Percentiles rank a stretch among this genome's conserved stretches.
phyloP scores from a whole-genome alignment of 805 yeast species.

The Suhomyces xylopsoci region DNA sequence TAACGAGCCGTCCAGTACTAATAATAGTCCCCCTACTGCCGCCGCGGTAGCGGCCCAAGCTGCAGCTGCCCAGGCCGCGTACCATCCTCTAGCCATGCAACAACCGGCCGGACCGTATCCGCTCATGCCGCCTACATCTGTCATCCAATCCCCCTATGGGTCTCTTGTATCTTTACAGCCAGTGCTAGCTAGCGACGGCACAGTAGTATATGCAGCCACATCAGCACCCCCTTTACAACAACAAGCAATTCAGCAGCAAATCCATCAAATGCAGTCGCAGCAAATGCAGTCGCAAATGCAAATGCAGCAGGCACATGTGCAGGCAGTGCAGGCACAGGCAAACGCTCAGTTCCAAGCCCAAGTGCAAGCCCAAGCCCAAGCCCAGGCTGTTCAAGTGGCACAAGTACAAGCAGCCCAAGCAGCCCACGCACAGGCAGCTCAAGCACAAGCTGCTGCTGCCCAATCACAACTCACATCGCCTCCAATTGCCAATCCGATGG shows the following conservation, averaged over 20 bases:
- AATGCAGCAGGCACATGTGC: background rate
- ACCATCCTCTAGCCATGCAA: background rate
- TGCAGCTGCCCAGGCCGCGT: background rate
- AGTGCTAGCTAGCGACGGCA: slow-evolving; percentile 11
- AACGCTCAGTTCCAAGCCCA: slow-evolving; percentile 1
- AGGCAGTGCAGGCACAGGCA: background rate
- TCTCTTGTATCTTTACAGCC: slow-evolving; percentile 12
- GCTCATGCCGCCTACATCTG: background rate
- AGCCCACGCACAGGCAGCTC: background rate
- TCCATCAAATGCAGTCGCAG: background rate
- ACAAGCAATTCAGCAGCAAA: background rate
- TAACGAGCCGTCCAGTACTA: background rate
- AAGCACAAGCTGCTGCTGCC: no score
- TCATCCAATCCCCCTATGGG: slow-evolving; percentile 7
- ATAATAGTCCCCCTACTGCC: slow-evolving; percentile 1
- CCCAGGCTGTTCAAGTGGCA: background rate
- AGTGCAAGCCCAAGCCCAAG: slow-evolving; percentile 2
- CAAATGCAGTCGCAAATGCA: background rate
- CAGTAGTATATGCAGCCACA: slow-evolving; percentile 10
- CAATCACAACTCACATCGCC: background rate
- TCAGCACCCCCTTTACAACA: slow-evolving; percentile 2
- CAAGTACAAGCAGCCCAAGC: slow-evolving; percentile 6
- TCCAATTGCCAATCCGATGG: background rate
- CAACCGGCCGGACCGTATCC: background rate
- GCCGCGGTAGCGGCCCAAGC: slow-evolving; percentile 2